These are phyloP conservation scores for Crithidia bombi DNA, from an alignment of 208 protist genomes.

Conservation along the genomic window DNA sequence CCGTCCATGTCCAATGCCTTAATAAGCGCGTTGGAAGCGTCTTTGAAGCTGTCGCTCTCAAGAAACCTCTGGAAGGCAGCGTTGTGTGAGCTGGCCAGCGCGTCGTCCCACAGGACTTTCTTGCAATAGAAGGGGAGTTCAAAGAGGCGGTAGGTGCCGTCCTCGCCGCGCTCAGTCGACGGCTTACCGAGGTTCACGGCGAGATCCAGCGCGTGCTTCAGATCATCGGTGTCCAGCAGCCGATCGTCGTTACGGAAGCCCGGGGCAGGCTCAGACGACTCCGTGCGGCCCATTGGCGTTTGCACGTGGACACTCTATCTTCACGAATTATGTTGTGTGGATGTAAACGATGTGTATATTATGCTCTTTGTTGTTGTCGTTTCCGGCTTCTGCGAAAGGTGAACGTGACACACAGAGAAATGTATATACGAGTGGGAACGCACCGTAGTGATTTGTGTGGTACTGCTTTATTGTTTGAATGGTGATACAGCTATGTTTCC, in stretches of 20 bases:
- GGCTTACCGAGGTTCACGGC: constrained; percentile 46
- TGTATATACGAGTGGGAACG: no score
- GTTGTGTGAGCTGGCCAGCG: constrained; percentile 34
- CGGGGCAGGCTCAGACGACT: not conserved
- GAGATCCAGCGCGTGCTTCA: constrained; percentile 57
- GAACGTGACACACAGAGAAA: no score
- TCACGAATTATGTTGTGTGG: no score
- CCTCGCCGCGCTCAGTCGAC: constrained; percentile 21
- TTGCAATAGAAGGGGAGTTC: constrained; percentile 48
- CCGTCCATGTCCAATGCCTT: constrained; percentile 62
- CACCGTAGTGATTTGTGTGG: no score
- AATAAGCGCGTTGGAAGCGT: constrained; percentile 34
- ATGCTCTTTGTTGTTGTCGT: constrained; percentile 11
- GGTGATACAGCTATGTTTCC: no score
- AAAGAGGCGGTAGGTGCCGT: constrained; percentile 46
- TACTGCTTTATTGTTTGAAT: no score
- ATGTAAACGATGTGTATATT: constrained; percentile 12
- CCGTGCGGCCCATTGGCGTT: constrained; percentile 11
- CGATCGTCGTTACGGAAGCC: constrained; percentile 24
- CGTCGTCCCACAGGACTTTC: constrained; percentile 45
- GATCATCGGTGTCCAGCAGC: constrained; percentile 58
- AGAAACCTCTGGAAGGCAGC: constrained; percentile 43
- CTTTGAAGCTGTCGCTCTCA: constrained; percentile 44
- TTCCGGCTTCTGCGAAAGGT: no score
- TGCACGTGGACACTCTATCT: no score